These are phyloP conservation scores for Cercospora sp. DNA, from an alignment of 2,329 filamentous ascomycete genomes.

Conservation along the genomic window DNA sequence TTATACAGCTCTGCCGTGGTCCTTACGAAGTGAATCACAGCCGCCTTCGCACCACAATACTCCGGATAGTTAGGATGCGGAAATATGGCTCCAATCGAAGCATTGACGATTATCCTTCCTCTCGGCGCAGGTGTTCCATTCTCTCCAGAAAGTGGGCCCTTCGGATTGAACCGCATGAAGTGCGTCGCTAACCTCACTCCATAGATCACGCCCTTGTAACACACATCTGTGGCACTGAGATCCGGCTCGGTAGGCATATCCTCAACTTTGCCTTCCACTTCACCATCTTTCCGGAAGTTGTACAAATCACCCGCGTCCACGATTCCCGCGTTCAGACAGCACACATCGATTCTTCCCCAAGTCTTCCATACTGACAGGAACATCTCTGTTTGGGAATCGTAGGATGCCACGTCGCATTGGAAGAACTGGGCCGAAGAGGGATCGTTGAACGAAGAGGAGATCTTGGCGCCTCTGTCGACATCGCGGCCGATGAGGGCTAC, in stretches of 20 bases:
- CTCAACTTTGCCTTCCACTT: constrained; percentile 14
- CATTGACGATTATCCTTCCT: constrained; percentile 12
- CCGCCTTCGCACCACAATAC: constrained; percentile 56
- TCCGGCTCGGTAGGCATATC: constrained; percentile 50
- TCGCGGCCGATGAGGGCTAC: constrained; percentile 47
- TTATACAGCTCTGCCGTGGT: constrained; percentile 44
- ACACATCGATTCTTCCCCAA: constrained; percentile 51
- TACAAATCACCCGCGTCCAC: constrained; percentile 51
- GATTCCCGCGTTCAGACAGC: constrained; percentile 56
- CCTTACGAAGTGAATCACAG: constrained; percentile 47
- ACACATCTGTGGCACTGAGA: constrained; percentile 50
- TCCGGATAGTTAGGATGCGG: constrained; percentile 51
- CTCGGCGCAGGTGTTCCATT: neutral
- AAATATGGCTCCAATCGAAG: constrained; percentile 47
- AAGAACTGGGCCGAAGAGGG: constrained; percentile 46
- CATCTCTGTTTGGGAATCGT: constrained; percentile 47
- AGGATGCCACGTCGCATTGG: constrained; percentile 50
- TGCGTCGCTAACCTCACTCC: constrained; percentile 54
- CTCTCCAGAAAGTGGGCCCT: neutral
- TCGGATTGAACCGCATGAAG: constrained; percentile 55
- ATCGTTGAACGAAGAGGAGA: constrained; percentile 38
- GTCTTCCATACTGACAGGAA: constrained; percentile 48
- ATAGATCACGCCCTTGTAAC: constrained; percentile 55
- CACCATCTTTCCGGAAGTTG: constrained; percentile 33
- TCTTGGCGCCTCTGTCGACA: constrained; percentile 34